A percentile compares a stretch with the other conserved stretches of the same genome.
Conservation (phyloP, 1,284 basidiomycete genomes). For the Cryptococcus sp. region DNA sequence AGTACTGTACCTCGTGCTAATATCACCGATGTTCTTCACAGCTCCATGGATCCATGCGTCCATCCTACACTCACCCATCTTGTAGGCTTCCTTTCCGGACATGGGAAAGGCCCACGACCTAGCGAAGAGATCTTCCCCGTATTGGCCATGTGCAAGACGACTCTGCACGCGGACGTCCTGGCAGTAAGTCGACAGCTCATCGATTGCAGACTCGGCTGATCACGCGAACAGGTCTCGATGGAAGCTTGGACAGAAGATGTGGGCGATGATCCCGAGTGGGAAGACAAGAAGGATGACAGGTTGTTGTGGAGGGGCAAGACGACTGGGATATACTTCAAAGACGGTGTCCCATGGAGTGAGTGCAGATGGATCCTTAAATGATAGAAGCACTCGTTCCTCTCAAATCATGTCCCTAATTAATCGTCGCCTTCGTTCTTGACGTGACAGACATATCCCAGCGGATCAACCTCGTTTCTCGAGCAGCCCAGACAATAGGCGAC, state of each 20-base stretch:
- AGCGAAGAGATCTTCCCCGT: conserved; percentile 57
- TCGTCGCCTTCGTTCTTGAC: background rate
- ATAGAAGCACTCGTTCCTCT: no score
- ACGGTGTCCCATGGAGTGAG: conserved; percentile 57
- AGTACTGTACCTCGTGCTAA: conserved; percentile 4
- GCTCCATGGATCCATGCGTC: conserved; percentile 63
- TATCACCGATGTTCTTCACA: conserved; percentile 27
- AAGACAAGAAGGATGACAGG: conserved; percentile 60
- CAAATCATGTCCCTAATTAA: no score
- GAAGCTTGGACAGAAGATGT: conserved; percentile 51
- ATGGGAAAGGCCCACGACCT: conserved; percentile 58
- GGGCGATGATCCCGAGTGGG: conserved; percentile 60
- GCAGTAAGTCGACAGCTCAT: conserved; percentile 61
- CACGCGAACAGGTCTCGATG: conserved; percentile 47
- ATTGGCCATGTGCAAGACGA: conserved; percentile 62
- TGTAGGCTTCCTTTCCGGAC: conserved; percentile 61
- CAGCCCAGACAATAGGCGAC: conserved; percentile 52
- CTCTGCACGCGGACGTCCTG: conserved; percentile 64
- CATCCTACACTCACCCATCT: conserved; percentile 61
- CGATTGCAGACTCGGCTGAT: no score
- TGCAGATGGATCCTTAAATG: background rate
- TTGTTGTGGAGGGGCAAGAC: conserved; percentile 67
- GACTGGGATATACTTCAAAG: conserved; percentile 63
- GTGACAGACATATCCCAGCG: conserved; percentile 56
- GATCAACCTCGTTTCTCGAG: conserved; percentile 48